Percentiles rank a stretch among this genome's conserved stretches.
These are phyloP conservation scores for Rhynchosporium agropyri DNA, from an alignment of 2,329 filamentous ascomycete genomes.

Conservation along the genomic window DNA sequence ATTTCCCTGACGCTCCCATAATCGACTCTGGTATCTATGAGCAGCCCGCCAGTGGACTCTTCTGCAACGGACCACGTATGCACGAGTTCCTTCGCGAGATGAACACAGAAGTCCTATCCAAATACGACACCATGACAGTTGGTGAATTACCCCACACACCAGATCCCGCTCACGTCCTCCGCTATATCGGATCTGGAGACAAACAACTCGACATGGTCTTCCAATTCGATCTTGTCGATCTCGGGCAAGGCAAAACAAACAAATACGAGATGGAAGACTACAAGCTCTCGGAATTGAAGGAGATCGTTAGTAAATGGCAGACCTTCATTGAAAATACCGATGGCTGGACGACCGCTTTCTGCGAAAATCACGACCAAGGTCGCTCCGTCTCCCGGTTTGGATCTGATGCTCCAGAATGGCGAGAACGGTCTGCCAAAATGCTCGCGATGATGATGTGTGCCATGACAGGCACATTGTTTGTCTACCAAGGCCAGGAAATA, in stretches of 20 bases:
- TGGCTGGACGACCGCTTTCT: conserved; percentile 61
- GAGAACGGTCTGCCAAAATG: conserved; percentile 50
- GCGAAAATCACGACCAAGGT: conserved; percentile 66
- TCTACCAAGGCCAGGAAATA: conserved; percentile 64
- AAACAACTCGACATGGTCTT: conserved; percentile 72
- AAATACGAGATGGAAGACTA: conserved; percentile 52
- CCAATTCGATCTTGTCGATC: conserved; percentile 65
- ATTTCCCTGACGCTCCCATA: conserved; percentile 60
- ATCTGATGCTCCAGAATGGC: conserved; percentile 33
- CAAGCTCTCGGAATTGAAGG: conserved; percentile 52
- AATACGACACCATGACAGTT: conserved; percentile 70
- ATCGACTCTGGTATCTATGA: conserved; percentile 47
- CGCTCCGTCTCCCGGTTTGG: conserved; percentile 57
- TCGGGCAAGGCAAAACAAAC: conserved; percentile 59
- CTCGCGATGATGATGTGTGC: conserved; percentile 53
- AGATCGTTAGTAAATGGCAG: conserved; percentile 53
- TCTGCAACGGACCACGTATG: conserved; percentile 69
- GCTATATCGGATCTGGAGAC: conserved; percentile 60
- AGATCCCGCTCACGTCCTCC: conserved; percentile 57
- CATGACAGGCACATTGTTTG: conserved; percentile 57
- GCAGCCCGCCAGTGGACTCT: conserved; percentile 59
- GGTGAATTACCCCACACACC: conserved; percentile 69
- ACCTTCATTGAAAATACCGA: conserved; percentile 55
- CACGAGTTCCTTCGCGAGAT: conserved; percentile 70
- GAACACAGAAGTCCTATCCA: conserved; percentile 57